phyloP scores from a whole-genome alignment of 768 basidiomycete genomes.

The Thelephora aurantiotincta region DNA sequence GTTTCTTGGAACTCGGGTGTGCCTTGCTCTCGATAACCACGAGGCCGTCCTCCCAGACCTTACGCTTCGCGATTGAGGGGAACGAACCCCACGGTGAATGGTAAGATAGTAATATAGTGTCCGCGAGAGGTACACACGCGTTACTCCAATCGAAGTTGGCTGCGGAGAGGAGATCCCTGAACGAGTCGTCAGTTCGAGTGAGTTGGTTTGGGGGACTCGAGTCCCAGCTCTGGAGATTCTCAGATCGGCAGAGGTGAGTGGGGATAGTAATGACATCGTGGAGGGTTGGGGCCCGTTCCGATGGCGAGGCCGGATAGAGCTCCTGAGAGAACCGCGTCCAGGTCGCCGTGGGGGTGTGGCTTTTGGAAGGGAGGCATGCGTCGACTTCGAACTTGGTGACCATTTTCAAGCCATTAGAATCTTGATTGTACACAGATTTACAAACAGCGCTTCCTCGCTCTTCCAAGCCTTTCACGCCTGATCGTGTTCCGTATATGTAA shows the following conservation, averaged over 20 bases:
- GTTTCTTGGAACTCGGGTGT: constrained; percentile 18
- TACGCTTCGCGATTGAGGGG: constrained; percentile 29
- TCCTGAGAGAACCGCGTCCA: too few relatives aligned
- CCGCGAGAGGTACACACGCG: constrained; percentile 49
- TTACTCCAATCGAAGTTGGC: constrained; percentile 37
- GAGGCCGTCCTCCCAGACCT: constrained; percentile 11
- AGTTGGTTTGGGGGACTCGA: constrained; percentile 20
- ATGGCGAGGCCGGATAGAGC: constrained; percentile 9
- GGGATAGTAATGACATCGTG: neutral
- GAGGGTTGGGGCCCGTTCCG: neutral
- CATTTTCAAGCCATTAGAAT: constrained; percentile 11
- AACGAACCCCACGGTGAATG: constrained; percentile 44
- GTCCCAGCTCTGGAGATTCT: constrained; percentile 13
- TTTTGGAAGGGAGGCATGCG: constrained; percentile 9
- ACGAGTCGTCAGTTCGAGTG: constrained; percentile 17
- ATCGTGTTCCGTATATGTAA: too few relatives aligned
- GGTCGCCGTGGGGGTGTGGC: constrained; percentile 1
- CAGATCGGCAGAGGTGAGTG: constrained; percentile 5
- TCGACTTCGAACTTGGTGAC: constrained; percentile 16
- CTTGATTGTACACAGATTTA: constrained; percentile 26
- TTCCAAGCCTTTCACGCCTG: too few relatives aligned
- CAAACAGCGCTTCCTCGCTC: too few relatives aligned
- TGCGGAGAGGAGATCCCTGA: constrained; percentile 8
- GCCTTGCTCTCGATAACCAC: constrained; percentile 11
- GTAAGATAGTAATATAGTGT: constrained; percentile 48